phyloP scores from a whole-genome alignment of 2,329 filamentous ascomycete genomes.

The Kalaharituber pfeilii region DNA sequence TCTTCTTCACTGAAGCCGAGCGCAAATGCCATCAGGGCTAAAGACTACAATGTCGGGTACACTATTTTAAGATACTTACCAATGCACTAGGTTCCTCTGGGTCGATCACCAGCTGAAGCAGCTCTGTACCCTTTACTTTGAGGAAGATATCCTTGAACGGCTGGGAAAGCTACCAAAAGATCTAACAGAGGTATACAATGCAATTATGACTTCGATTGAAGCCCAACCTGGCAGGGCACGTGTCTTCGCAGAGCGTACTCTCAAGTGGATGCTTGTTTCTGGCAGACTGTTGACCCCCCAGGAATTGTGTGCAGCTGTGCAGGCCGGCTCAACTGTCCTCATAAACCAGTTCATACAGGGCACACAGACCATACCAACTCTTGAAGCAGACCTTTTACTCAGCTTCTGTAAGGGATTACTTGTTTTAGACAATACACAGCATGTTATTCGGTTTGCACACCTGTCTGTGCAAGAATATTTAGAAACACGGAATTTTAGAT shows the following conservation, averaged over 20 bases:
- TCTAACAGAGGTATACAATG: neutral
- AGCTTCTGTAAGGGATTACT: neutral
- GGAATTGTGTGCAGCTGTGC: no score
- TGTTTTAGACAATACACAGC: neutral
- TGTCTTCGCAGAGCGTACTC: no score
- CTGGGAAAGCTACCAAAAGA: neutral
- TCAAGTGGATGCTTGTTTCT: no score
- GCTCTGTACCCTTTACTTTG: neutral
- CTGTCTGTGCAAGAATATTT: slow-evolving; percentile 18
- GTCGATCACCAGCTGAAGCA: neutral
- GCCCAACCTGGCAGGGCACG: neutral
- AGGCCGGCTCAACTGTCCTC: no score
- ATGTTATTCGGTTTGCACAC: slow-evolving; percentile 19
- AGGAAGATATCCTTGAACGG: neutral
- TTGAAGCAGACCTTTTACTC: neutral
- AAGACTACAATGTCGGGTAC: no score
- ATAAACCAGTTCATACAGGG: no score
- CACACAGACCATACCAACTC: no score
- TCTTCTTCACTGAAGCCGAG: no score
- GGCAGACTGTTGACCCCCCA: no score
- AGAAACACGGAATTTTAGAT: neutral
- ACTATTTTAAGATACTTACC: no score
- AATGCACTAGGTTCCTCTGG: neutral
- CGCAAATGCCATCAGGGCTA: no score
- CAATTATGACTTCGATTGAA: neutral